Percentiles rank a stretch among this genome's conserved stretches.
Evolutionary conservation across 2,329 filamentous ascomycete species (phyloP).

Genomic region (Chaetomium sp.): DNA sequence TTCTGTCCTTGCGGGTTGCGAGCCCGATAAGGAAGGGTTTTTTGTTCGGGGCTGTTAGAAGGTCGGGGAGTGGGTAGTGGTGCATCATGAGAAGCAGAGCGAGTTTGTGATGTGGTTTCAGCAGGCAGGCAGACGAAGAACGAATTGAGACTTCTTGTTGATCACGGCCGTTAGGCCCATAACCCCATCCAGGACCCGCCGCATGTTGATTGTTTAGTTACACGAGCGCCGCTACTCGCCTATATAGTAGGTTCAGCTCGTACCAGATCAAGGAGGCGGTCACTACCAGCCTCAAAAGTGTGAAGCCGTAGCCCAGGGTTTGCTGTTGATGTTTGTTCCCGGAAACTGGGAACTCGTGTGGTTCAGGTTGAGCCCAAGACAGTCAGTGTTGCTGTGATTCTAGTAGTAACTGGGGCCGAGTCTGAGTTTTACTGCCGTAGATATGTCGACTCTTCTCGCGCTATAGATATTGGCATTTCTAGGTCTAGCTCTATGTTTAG

Average conservation of each 20-base stretch:
- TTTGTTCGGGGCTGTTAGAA: not conserved
- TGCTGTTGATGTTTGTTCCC: no score
- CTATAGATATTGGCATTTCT: not conserved
- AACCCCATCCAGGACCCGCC: not conserved
- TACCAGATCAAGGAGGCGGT: no score
- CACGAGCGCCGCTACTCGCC: no score
- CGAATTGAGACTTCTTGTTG: conserved; percentile 1
- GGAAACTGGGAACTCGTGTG: no score
- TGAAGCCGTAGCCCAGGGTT: no score
- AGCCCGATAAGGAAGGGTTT: not conserved
- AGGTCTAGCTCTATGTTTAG: not conserved
- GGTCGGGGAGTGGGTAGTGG: not conserved
- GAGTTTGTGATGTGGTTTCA: not conserved
- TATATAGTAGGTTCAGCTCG: no score
- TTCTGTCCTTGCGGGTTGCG: not conserved
- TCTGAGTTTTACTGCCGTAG: not conserved
- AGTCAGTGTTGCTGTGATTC: no score
- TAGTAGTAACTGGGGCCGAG: not conserved
- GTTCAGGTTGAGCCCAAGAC: no score
- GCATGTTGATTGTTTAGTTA: not conserved
- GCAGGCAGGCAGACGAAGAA: conserved; percentile 7
- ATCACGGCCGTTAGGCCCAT: not conserved
- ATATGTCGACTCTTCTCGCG: not conserved
- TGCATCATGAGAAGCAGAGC: not conserved
- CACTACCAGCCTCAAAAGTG: no score